These are phyloP conservation scores for Candida frijolesensis DNA, from an alignment of 1,139 yeast genomes.

Conservation along the genomic window DNA sequence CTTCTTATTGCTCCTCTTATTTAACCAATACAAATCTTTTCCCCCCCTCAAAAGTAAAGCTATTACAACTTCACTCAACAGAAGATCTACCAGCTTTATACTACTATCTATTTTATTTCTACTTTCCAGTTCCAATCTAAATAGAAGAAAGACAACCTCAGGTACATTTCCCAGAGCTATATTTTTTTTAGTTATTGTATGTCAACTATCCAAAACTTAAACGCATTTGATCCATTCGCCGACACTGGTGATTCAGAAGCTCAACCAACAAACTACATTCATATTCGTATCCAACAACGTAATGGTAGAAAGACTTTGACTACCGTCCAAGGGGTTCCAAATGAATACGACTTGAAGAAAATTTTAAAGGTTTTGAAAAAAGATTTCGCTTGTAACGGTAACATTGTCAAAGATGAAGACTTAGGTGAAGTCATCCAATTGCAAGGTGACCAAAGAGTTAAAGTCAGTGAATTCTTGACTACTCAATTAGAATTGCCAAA, in stretches of 20 bases:
- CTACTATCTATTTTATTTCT: not conserved
- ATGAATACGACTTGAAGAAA: conserved; percentile 91
- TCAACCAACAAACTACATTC: conserved; percentile 93
- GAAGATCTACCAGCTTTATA: no score
- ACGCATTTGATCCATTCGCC: conserved; percentile 99
- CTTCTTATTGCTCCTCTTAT: no score
- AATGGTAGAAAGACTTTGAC: conserved; percentile 99
- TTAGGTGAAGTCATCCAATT: conserved; percentile 96
- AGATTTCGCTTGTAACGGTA: conserved; percentile 98
- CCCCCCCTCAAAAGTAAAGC: no score
- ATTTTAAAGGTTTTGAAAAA: conserved; percentile 92
- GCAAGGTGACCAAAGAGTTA: conserved; percentile 98
- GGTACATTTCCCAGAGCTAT: not conserved
- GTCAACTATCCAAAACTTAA: conserved; percentile 96
- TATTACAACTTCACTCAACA: no score
- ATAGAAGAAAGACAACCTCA: no score
- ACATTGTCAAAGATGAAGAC: conserved; percentile 94
- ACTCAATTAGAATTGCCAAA: conserved; percentile 86
- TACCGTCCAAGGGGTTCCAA: conserved; percentile 97
- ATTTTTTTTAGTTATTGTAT: conserved; percentile 31
- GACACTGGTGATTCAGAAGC: conserved; percentile 99
- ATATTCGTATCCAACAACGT: conserved; percentile 99
- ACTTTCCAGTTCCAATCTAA: not conserved
- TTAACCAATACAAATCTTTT: no score
- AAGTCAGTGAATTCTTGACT: conserved; percentile 91